These are phyloP conservation scores for Barnettozyma pratensis DNA, from an alignment of 805 yeast species.

Conservation along the genomic window DNA sequence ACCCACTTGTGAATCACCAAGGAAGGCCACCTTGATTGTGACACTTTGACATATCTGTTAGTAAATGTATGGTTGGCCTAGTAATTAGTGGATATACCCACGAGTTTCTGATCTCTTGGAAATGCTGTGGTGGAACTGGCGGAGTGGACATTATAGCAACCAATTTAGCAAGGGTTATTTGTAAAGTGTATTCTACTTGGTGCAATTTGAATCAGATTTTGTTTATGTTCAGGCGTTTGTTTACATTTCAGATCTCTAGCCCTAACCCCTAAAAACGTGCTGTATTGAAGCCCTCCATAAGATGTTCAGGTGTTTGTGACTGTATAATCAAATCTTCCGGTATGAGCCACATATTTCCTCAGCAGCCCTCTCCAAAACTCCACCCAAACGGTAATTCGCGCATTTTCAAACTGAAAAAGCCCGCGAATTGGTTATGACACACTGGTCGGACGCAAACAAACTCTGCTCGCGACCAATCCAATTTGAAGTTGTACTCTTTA, in stretches of 20 bases:
- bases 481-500: conserved; percentile 4
- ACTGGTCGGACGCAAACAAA: conserved; percentile 9
- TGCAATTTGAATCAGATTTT: neutral
- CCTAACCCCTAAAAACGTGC: neutral
- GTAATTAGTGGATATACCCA: conserved; percentile 4
- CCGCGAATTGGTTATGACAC: conserved; percentile 6
- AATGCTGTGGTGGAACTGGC: conserved; percentile 20
- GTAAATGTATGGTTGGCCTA: neutral
- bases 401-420: neutral
- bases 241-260: conserved; percentile 1
- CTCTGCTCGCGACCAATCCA: conserved; percentile 5
- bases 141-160: conserved; percentile 7
- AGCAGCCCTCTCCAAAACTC: too few species aligned
- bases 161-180: neutral
- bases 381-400: neutral
- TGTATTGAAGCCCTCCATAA: neutral
- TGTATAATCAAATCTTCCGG: neutral
- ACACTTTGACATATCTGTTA: conserved; percentile 29
- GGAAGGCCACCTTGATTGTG: conserved; percentile 80
- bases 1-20: conserved; percentile 96
- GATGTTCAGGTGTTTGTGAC: neutral
- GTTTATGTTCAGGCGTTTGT: neutral
- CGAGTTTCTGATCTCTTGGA: conserved; percentile 18
- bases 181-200: too few species aligned
- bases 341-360: neutral